Evolutionary conservation across 805 yeast genomes (phyloP).

Genomic region (Candida corydali): DNA sequence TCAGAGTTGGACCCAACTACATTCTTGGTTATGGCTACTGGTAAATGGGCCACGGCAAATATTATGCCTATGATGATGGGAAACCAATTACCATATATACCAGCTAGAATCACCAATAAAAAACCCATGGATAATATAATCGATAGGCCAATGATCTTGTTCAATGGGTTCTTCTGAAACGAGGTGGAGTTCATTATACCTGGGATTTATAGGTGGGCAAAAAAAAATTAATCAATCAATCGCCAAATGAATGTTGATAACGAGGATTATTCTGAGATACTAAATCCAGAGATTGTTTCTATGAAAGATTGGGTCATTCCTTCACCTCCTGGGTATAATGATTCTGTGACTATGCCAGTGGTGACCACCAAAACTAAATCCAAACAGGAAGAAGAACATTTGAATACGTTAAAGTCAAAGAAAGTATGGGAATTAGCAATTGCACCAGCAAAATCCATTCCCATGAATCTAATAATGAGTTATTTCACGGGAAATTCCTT

Average conservation of each 20-base stretch:
- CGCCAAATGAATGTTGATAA: neutral
- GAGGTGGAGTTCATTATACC: no score
- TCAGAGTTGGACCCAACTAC: slow-evolving; percentile 23
- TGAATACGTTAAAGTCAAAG: slow-evolving; percentile 43
- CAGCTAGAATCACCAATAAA: slow-evolving; percentile 79
- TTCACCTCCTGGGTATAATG: slow-evolving; percentile 16
- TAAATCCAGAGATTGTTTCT: neutral
- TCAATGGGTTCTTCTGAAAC: slow-evolving; percentile 52
- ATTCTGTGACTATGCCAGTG: slow-evolving; percentile 1
- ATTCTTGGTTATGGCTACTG: slow-evolving; percentile 31
- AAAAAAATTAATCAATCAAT: no score
- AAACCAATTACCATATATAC: slow-evolving; percentile 85
- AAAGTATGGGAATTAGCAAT: slow-evolving; percentile 86
- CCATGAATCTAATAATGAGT: slow-evolving; percentile 86
- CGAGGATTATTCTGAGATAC: neutral
- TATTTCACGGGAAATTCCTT: slow-evolving; percentile 90
- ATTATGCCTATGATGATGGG: slow-evolving; percentile 65
- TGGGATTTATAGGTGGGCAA: no score
- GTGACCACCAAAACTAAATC: neutral
- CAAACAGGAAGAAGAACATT: slow-evolving; percentile 11
- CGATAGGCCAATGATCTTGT: slow-evolving; percentile 72
- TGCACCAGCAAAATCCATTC: slow-evolving; percentile 78
- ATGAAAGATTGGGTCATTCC: neutral
- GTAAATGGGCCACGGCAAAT: slow-evolving; percentile 39
- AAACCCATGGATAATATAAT: slow-evolving; percentile 85